Conservation (phyloP, 139 green algal genomes). For the Chlamydomonas sphaeroides region DNA sequence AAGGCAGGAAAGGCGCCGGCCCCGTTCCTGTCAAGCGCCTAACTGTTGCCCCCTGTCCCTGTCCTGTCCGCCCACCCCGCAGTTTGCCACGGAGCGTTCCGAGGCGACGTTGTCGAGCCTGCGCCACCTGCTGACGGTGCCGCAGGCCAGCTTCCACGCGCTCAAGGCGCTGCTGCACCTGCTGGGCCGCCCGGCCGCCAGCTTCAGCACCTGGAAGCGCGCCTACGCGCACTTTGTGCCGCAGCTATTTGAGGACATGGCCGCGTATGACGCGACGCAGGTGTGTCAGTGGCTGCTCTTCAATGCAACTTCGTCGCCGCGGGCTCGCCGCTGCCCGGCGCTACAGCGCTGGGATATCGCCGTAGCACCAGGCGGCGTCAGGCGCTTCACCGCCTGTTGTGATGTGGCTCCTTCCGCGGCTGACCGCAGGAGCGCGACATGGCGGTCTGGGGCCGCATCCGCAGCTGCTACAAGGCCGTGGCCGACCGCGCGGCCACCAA, state of each 20-base stretch:
- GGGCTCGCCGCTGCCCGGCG: no score
- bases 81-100: not conserved
- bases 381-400: no score
- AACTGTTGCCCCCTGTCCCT: no score
- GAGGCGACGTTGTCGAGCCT: slow-evolving; percentile 22
- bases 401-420: no score
- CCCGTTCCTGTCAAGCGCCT: no score
- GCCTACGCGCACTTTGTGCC: slow-evolving; percentile 40
- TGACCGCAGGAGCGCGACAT: slow-evolving; percentile 34
- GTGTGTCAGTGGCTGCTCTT: no score
- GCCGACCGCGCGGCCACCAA: not conserved
- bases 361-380: no score
- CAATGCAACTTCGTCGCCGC: no score
- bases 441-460: slow-evolving; percentile 16
- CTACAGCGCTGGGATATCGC: no score
- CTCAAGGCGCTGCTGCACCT: slow-evolving; percentile 63
- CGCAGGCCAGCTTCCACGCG: slow-evolving; percentile 63
- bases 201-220: slow-evolving; percentile 59
- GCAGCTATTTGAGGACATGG: slow-evolving; percentile 56
- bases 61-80: not conserved
- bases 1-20: no score
- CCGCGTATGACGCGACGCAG: slow-evolving; percentile 55
- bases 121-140: slow-evolving; percentile 42
- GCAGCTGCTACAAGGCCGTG: slow-evolving; percentile 30
- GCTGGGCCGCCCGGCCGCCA: slow-evolving; percentile 54